phyloP scores from a whole-genome alignment of 2,329 filamentous ascomycete species.

The Boeremia lycopersici region DNA sequence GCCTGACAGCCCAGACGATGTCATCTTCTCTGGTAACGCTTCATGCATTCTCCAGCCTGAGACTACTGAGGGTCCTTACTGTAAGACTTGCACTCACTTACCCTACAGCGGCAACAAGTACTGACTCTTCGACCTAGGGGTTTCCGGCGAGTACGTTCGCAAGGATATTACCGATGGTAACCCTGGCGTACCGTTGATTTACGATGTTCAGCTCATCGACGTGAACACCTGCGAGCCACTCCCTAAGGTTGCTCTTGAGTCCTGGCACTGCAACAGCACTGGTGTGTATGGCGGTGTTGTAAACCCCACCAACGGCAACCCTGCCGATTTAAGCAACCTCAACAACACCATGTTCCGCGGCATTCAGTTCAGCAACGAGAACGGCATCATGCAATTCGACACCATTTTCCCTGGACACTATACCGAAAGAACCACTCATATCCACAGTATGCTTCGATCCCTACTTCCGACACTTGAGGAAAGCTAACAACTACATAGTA shows the following conservation, averaged over 20 bases:
- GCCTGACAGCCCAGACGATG: slow-evolving; percentile 19
- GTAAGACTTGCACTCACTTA: slow-evolving; percentile 5
- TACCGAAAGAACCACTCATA: slow-evolving; percentile 26
- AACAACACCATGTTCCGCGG: slow-evolving; percentile 52
- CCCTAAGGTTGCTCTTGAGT: slow-evolving; percentile 54
- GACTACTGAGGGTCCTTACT: slow-evolving; percentile 33
- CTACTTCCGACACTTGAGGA: background rate
- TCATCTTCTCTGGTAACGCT: slow-evolving; percentile 30
- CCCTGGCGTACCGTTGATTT: slow-evolving; percentile 53
- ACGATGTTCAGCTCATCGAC: slow-evolving; percentile 60
- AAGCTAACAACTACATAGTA: slow-evolving; percentile 27
- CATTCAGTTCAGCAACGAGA: slow-evolving; percentile 52
- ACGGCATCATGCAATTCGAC: slow-evolving; percentile 55
- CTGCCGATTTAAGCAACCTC: slow-evolving; percentile 26
- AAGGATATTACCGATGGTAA: slow-evolving; percentile 54
- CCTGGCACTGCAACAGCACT: slow-evolving; percentile 49
- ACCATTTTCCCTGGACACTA: slow-evolving; percentile 53
- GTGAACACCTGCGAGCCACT: slow-evolving; percentile 58
- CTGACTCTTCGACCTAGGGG: slow-evolving; percentile 2
- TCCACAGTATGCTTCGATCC: slow-evolving; percentile 21
- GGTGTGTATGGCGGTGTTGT: slow-evolving; percentile 55
- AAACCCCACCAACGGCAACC: slow-evolving; percentile 48
- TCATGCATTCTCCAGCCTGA: slow-evolving; percentile 34
- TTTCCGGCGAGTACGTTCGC: slow-evolving; percentile 55
- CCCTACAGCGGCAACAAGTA: too few species aligned